Evolutionary conservation across 1,284 basidiomycete species (phyloP).

Genomic region (Boletus semigastroideus): DNA sequence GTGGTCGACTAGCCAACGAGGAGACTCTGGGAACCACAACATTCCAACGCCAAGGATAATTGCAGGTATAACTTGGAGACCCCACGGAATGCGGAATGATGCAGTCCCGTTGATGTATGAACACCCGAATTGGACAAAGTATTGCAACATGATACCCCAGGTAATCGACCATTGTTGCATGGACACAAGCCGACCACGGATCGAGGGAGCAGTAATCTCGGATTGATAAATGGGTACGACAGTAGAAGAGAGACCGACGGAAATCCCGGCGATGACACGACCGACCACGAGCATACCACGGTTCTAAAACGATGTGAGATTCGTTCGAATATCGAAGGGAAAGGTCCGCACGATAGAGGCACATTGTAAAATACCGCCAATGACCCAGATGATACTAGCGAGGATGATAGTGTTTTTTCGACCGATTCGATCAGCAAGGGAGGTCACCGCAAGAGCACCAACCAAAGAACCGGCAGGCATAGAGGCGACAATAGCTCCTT

Average conservation of each 20-base stretch:
- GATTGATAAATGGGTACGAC: constrained; percentile 74
- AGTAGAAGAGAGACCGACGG: constrained; percentile 57
- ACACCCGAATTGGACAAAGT: constrained; percentile 74
- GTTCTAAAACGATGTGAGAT: constrained; percentile 40
- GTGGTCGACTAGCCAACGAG: constrained; percentile 69
- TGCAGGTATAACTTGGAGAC: constrained; percentile 74
- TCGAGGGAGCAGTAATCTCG: constrained; percentile 65
- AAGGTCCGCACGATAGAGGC: constrained; percentile 20
- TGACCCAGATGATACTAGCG: constrained; percentile 67
- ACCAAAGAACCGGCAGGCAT: constrained; percentile 74
- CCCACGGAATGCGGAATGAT: constrained; percentile 80
- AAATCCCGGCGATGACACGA: constrained; percentile 61
- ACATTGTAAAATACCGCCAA: constrained; percentile 58
- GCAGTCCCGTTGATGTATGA: constrained; percentile 68
- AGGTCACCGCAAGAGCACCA: constrained; percentile 59
- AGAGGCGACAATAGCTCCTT: constrained; percentile 75
- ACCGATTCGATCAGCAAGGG: constrained; percentile 64
- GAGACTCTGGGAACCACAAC: constrained; percentile 64
- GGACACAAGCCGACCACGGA: constrained; percentile 74
- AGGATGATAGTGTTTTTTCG: constrained; percentile 65
- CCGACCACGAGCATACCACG: constrained; percentile 69
- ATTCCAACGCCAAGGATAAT: constrained; percentile 69
- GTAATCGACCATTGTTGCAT: constrained; percentile 80
- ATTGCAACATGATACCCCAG: constrained; percentile 74
- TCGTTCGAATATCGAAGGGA: background rate